Evolutionary conservation across 495 filamentous ascomycete genomes (phyloP).

Genomic region (Aspergillus baeticus): DNA sequence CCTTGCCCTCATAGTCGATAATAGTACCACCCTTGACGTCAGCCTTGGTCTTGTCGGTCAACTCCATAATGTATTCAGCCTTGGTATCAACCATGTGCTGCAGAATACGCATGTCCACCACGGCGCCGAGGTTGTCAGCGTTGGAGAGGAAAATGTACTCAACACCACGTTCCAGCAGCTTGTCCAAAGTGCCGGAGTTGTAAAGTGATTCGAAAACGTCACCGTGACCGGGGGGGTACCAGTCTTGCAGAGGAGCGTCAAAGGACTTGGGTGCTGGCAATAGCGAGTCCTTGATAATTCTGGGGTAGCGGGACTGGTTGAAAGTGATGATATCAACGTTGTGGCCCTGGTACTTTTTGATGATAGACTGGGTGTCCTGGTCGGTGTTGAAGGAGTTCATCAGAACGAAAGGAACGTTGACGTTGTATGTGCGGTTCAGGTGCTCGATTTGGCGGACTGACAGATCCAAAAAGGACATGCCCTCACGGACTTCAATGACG

Average conservation of each 20-base stretch:
- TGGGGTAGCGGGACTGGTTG: constrained; percentile 98
- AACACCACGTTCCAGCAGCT: constrained; percentile 89
- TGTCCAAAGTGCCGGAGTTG: constrained; percentile 97
- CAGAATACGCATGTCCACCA: constrained; percentile 94
- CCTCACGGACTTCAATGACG: constrained; percentile 98
- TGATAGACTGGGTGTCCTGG: constrained; percentile 96
- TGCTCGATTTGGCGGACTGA: constrained; percentile 99
- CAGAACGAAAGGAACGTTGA: constrained; percentile 97
- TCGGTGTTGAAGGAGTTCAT: constrained; percentile 99
- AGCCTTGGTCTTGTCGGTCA: constrained; percentile 99
- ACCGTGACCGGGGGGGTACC: constrained; percentile 99
- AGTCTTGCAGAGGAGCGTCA: constrained; percentile 88
- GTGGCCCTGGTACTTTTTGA: constrained; percentile 99
- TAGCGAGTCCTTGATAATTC: constrained; percentile 96
- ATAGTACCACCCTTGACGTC: constrained; percentile 99
- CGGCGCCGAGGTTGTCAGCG: constrained; percentile 96
- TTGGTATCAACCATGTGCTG: constrained; percentile 98
- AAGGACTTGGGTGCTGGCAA: constrained; percentile 90
- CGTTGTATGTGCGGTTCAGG: constrained; percentile 95
- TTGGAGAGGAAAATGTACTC: constrained; percentile 99
- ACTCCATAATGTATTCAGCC: constrained; percentile 98
- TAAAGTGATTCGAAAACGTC: constrained; percentile 99
- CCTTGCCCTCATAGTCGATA: constrained; percentile 97
- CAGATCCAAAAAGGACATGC: constrained; percentile 99
- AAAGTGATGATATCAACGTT: constrained; percentile 99